Evolutionary conservation across 2,329 filamentous ascomycete genomes (phyloP).

Genomic region (Aspergillus novofumigatus): DNA sequence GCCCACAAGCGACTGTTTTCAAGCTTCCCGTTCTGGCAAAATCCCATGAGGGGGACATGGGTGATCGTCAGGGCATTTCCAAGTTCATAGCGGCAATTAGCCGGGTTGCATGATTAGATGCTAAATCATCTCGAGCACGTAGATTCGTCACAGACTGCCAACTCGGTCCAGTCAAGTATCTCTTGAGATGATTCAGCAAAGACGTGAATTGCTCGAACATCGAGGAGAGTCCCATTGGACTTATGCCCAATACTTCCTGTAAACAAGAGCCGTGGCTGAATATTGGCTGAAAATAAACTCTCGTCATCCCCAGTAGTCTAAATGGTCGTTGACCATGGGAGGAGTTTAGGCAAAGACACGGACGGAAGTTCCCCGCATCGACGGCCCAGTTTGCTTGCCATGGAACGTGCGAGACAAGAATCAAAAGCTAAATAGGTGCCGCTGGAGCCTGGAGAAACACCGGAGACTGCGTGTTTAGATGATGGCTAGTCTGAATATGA

Average conservation of each 20-base stretch:
- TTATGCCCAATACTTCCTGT: neutral
- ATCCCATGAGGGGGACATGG: constrained; percentile 10
- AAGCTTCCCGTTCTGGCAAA: constrained; percentile 10
- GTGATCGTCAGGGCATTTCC: neutral
- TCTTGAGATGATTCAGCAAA: neutral
- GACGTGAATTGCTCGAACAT: neutral
- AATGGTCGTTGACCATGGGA: neutral
- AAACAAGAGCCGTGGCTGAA: neutral
- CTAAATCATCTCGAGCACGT: neutral
- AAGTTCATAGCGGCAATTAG: neutral
- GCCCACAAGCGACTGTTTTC: neutral
- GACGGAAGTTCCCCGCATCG: neutral
- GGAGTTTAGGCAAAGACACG: neutral
- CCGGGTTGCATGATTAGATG: neutral
- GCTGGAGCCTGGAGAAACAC: neutral
- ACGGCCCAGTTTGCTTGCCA: neutral
- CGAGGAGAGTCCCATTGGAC: neutral
- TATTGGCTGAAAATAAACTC: neutral
- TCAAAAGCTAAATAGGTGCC: neutral
- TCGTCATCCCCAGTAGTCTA: neutral
- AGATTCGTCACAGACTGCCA: neutral
- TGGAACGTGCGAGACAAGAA: neutral
- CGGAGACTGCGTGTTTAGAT: neutral
- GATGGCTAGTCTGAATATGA: neutral
- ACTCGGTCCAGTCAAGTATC: neutral